Conservation (phyloP, 306 rosid genomes). For the Sicyos edulis region DNA sequence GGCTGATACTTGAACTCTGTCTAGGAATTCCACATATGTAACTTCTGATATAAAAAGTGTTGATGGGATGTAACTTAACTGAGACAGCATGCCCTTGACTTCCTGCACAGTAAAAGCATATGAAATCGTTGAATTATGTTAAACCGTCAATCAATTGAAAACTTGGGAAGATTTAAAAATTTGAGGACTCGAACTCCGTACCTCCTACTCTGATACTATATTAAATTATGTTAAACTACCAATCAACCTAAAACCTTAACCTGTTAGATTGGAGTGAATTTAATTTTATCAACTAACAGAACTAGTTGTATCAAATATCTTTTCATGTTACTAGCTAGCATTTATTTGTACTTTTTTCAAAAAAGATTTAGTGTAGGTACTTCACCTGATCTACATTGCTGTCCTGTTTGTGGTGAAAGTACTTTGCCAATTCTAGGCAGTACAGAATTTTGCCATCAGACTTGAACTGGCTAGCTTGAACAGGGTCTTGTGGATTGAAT, state of each 20-base stretch:
- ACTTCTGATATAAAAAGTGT: slow-evolving; percentile 76
- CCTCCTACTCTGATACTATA: no score
- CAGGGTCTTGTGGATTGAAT: slow-evolving; percentile 77
- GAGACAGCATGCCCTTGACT: slow-evolving; percentile 38
- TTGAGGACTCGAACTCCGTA: no score
- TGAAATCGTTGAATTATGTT: no score
- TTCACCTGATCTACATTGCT: slow-evolving; percentile 51
- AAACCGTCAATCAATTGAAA: no score
- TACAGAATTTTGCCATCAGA: slow-evolving; percentile 81
- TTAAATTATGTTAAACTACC: no score
- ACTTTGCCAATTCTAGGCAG: slow-evolving; percentile 86
- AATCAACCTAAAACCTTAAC: no score
- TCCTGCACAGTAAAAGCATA: slow-evolving; percentile 47
- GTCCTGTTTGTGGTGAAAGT: slow-evolving; percentile 42
- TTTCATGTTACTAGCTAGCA: background rate
- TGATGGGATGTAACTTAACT: slow-evolving; percentile 60
- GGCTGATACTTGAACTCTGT: slow-evolving; percentile 88
- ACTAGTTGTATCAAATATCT: slow-evolving; percentile 7
- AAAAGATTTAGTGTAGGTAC: slow-evolving; percentile 14
- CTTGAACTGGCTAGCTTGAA: slow-evolving; percentile 78
- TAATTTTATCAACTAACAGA: no score
- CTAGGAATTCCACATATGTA: slow-evolving; percentile 64
- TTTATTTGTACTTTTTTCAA: background rate
- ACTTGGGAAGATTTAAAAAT: no score
- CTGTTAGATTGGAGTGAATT: no score